Evolutionary conservation across 2,329 filamentous ascomycete genomes (phyloP).

Genomic region (Fonsecaea multimorphosa): DNA sequence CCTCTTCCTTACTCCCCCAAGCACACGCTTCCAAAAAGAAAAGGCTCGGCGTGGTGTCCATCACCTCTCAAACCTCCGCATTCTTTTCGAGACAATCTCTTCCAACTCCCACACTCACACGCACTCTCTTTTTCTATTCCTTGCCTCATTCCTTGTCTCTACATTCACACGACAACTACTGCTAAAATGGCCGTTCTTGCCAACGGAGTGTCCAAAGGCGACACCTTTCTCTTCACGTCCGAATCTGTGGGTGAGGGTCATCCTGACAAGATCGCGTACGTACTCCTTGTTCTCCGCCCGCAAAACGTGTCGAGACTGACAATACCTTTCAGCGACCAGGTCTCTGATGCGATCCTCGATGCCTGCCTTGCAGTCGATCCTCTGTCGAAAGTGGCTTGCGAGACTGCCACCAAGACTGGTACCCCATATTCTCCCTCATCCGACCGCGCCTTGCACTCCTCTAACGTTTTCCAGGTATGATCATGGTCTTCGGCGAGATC

Average conservation of each 20-base stretch:
- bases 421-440: constrained; percentile 44
- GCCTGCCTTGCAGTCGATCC: constrained; percentile 94
- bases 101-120: constrained; percentile 41
- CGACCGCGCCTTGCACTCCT: constrained; percentile 8
- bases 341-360: constrained; percentile 98
- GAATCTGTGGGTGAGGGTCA: constrained; percentile 90
- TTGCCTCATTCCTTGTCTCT: neutral
- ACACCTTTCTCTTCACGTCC: constrained; percentile 86
- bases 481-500: constrained; percentile 99
- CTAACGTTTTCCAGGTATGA: constrained; percentile 63
- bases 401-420: constrained; percentile 99
- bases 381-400: constrained; percentile 97
- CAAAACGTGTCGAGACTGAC: constrained; percentile 21
- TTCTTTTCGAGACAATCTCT: constrained; percentile 47
- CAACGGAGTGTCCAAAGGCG: constrained; percentile 55
- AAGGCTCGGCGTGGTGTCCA: neutral
- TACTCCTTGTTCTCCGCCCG: constrained; percentile 19
- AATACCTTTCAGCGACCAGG: constrained; percentile 72
- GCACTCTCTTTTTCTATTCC: constrained; percentile 4
- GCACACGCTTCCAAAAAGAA: constrained; percentile 16
- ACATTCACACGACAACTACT: neutral
- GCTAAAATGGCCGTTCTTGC: constrained; percentile 34
- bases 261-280: constrained; percentile 89
- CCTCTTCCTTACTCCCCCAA: neutral
- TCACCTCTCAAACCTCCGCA: constrained; percentile 40